A percentile compares a stretch with the other conserved stretches of the same genome.
These are phyloP conservation scores for Lipomyces chichibuensis DNA, from an alignment of 805 yeast species.

Conservation along the genomic window DNA sequence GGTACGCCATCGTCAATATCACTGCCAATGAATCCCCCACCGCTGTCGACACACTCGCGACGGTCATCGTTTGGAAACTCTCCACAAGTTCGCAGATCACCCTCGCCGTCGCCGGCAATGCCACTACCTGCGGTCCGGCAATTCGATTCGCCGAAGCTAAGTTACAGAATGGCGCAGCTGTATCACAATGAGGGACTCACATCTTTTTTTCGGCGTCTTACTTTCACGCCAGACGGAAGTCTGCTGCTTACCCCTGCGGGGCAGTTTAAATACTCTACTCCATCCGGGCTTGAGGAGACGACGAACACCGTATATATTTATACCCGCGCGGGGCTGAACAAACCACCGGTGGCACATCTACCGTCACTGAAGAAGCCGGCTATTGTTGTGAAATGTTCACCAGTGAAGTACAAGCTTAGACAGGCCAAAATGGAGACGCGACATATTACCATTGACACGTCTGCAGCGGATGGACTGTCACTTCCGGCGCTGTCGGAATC, in stretches of 20 bases:
- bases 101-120: conserved; percentile 44
- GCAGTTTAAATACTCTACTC: conserved; percentile 48
- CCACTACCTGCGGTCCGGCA: conserved; percentile 55
- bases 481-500: conserved; percentile 19
- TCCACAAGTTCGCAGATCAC: conserved; percentile 44
- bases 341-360: conserved; percentile 74
- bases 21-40: conserved; percentile 46
- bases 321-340: conserved; percentile 66
- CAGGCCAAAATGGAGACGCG: conserved; percentile 12
- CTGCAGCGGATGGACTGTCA: conserved; percentile 21
- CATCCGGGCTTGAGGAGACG: conserved; percentile 47
- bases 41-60: conserved; percentile 47
- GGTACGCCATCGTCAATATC: conserved; percentile 33
- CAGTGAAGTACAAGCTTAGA: conserved; percentile 55
- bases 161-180: conserved; percentile 45
- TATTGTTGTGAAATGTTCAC: conserved; percentile 77
- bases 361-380: conserved; percentile 86
- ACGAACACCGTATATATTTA: conserved; percentile 79
- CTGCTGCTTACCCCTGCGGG: conserved; percentile 81
- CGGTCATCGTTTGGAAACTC: conserved; percentile 49
- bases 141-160: conserved; percentile 45
- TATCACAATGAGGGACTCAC: conserved; percentile 87
- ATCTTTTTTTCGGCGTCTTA: conserved; percentile 83
- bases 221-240: conserved; percentile 89
- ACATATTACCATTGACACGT: conserved; percentile 30